phyloP scores from a whole-genome alignment of 805 yeast genomes.

The Wickerhamomyces tratensis region DNA sequence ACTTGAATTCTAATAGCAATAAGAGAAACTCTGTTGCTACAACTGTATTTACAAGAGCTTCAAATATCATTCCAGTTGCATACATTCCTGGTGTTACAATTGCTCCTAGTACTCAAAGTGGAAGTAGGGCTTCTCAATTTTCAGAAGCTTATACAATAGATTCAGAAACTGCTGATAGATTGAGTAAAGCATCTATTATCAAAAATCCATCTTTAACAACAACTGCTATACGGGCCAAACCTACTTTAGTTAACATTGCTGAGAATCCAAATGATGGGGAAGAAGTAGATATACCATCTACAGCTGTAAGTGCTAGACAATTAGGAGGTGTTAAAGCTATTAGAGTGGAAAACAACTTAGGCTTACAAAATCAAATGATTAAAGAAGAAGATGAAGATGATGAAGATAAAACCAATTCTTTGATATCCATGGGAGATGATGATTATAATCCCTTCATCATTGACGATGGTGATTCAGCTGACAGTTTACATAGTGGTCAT shows the following conservation, averaged over 20 bases:
- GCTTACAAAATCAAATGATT: slow-evolving; percentile 7
- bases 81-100: slow-evolving; percentile 90
- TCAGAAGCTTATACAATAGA: slow-evolving; percentile 9
- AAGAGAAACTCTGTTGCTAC: slow-evolving; percentile 35
- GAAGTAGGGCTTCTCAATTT: slow-evolving; percentile 20
- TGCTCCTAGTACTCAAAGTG: slow-evolving; percentile 19
- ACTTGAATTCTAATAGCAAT: slow-evolving; percentile 18
- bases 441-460: slow-evolving; percentile 19
- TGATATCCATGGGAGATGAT: background rate
- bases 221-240: slow-evolving; percentile 71
- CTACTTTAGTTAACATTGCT: slow-evolving; percentile 50
- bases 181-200: slow-evolving; percentile 33
- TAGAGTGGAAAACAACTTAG: slow-evolving; percentile 6
- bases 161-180: slow-evolving; percentile 24
- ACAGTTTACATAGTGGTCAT: background rate
- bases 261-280: slow-evolving; percentile 7
- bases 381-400: slow-evolving; percentile 12
- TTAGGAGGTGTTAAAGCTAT: slow-evolving; percentile 17
- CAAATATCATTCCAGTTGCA: slow-evolving; percentile 84
- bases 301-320: slow-evolving; percentile 15
- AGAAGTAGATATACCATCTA: slow-evolving; percentile 12
- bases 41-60: slow-evolving; percentile 66
- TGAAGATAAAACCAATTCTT: background rate
- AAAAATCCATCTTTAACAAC: slow-evolving; percentile 33
- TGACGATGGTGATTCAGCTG: slow-evolving; percentile 11